These are phyloP conservation scores for Eimeria mitis DNA, from an alignment of 169 alveolate genomes.

Conservation along the genomic window DNA sequence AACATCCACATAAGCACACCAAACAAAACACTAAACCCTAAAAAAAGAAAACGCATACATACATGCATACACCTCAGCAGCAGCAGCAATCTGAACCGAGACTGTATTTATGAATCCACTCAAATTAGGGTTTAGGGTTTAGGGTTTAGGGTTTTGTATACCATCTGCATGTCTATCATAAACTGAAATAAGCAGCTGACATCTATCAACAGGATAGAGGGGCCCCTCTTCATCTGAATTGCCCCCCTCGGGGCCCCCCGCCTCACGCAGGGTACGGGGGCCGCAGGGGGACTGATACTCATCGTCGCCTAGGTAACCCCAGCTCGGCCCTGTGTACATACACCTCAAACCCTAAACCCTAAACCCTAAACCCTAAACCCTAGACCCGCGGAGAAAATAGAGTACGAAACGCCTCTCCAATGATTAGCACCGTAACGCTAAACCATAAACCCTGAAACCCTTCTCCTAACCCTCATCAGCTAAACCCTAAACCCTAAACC, in stretches of 20 bases:
- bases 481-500: no score
- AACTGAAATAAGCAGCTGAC: conserved; percentile 66
- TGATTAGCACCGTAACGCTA: no score
- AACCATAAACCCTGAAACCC: not conserved
- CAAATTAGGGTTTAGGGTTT: conserved; percentile 24
- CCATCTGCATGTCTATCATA: conserved; percentile 30
- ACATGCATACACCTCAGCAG: no score
- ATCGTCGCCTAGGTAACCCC: not conserved
- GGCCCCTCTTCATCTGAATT: not conserved
- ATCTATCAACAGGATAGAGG: conserved; percentile 8
- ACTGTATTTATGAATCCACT: no score
- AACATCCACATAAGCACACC: no score
- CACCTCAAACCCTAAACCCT: conserved; percentile 29
- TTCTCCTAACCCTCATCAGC: no score
- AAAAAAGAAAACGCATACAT: no score
- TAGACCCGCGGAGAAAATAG: no score
- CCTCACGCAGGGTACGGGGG: conserved; percentile 1
- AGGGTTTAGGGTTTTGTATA: conserved; percentile 8
- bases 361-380: conserved; percentile 10
- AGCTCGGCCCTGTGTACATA: not conserved
- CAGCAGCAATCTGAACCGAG: no score
- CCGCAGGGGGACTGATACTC: not conserved
- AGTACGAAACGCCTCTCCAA: no score
- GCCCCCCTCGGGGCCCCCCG: not conserved
- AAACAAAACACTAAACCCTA: no score